phyloP scores from a whole-genome alignment of 2,329 filamentous ascomycete species.

The Xylariales sp. region DNA sequence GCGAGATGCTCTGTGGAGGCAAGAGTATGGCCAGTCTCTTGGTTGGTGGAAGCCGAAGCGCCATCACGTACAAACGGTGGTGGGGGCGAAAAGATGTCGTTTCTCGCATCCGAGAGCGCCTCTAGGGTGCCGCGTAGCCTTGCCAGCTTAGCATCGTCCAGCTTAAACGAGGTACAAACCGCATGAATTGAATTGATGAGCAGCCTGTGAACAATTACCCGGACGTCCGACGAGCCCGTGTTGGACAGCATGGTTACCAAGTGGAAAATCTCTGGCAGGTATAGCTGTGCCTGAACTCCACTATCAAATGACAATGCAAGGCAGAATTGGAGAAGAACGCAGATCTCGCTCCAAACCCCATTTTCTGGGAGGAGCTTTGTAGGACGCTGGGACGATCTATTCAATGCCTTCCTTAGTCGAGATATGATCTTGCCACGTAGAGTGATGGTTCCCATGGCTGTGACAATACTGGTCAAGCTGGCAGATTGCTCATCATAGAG shows the following conservation, averaged over 20 bases:
- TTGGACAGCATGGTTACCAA: slow-evolving; percentile 68
- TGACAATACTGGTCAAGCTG: slow-evolving; percentile 57
- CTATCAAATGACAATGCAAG: slow-evolving; percentile 64
- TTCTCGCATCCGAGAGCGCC: slow-evolving; percentile 54
- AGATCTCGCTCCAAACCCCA: slow-evolving; percentile 65
- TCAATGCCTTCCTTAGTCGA: slow-evolving; percentile 61
- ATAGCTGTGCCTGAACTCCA: slow-evolving; percentile 63
- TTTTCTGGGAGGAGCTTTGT: slow-evolving; percentile 63
- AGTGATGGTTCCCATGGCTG: slow-evolving; percentile 61
- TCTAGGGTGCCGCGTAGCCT: slow-evolving; percentile 54
- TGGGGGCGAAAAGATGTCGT: slow-evolving; percentile 52
- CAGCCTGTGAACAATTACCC: slow-evolving; percentile 57
- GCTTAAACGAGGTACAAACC: slow-evolving; percentile 59
- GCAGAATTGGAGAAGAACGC: slow-evolving; percentile 62
- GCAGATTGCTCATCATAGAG: slow-evolving; percentile 56
- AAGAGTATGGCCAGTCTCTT: slow-evolving; percentile 48
- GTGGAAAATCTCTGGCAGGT: slow-evolving; percentile 66
- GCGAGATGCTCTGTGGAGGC: slow-evolving; percentile 58
- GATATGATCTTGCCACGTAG: slow-evolving; percentile 62
- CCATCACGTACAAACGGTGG: slow-evolving; percentile 45
- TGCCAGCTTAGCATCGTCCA: slow-evolving; percentile 55
- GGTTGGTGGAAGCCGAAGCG: slow-evolving; percentile 47
- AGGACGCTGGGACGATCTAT: slow-evolving; percentile 62
- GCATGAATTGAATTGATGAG: slow-evolving; percentile 65
- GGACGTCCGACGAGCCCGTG: slow-evolving; percentile 53